A percentile compares a stretch with the other conserved stretches of the same genome.
phyloP scores from a whole-genome alignment of 2,329 filamentous ascomycete genomes.

The Ascocoryne sarcoides region DNA sequence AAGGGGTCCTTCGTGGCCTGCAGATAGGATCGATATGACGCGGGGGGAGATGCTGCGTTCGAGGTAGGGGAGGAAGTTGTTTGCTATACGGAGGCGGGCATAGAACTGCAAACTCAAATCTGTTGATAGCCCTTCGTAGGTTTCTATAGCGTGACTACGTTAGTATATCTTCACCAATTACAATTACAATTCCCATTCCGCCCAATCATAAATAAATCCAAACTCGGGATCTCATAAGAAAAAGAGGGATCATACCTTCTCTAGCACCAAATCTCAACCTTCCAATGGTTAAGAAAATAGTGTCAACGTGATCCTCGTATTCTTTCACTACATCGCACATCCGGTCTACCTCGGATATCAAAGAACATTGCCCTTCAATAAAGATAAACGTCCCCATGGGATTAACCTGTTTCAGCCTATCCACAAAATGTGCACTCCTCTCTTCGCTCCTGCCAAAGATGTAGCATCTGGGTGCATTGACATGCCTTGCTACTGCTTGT shows the following conservation, averaged over 20 bases:
- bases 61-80: slow-evolving; percentile 47
- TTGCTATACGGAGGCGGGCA: slow-evolving; percentile 43
- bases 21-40: slow-evolving; percentile 43
- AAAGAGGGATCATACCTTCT: no score
- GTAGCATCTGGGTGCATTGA: slow-evolving; percentile 33
- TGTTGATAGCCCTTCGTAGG: slow-evolving; percentile 43
- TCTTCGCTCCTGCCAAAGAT: slow-evolving; percentile 38
- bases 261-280: no score
- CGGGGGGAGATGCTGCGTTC: slow-evolving; percentile 37
- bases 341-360: slow-evolving; percentile 38
- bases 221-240: no score
- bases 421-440: slow-evolving; percentile 31
- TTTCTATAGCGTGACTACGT: slow-evolving; percentile 35
- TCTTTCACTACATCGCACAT: slow-evolving; percentile 39
- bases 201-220: no score
- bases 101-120: slow-evolving; percentile 44
- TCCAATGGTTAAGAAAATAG: no score
- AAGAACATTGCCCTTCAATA: slow-evolving; percentile 34
- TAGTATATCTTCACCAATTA: no score
- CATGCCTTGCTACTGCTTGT: slow-evolving; percentile 33
- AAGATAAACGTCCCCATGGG: slow-evolving; percentile 35
- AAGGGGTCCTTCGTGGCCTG: slow-evolving; percentile 41
- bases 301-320: slow-evolving; percentile 42
- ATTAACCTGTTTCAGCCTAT: slow-evolving; percentile 34
- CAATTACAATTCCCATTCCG: no score